A percentile compares a stretch with the other conserved stretches of the same genome.
Evolutionary conservation across 805 yeast species (phyloP).

Genomic region (Lipomyces orientalis): DNA sequence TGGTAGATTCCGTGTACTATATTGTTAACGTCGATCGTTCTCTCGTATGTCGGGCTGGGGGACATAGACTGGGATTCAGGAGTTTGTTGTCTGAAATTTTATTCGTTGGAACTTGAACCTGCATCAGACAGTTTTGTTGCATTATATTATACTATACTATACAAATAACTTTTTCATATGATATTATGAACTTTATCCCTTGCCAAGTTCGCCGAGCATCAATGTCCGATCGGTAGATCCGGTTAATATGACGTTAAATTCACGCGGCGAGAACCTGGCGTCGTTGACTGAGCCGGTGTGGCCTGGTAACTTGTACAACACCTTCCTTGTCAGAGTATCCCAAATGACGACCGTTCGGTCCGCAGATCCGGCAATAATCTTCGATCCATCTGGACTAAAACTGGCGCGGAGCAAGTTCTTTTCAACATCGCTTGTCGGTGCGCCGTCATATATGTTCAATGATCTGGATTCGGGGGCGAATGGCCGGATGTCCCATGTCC

Average conservation of each 20-base stretch:
- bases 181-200: slow-evolving; percentile 1
- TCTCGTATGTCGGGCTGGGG: background rate
- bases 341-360: slow-evolving; percentile 65
- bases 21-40: background rate
- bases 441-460: slow-evolving; percentile 59
- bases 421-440: slow-evolving; percentile 55
- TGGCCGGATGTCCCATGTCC: slow-evolving; percentile 61
- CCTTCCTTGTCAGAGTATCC: slow-evolving; percentile 59
- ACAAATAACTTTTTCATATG: background rate
- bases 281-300: slow-evolving; percentile 68
- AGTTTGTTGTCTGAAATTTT: background rate
- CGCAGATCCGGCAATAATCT: slow-evolving; percentile 63
- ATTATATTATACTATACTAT: background rate
- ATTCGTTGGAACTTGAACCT: background rate
- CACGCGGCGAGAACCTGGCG: slow-evolving; percentile 59
- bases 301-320: slow-evolving; percentile 59
- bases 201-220: slow-evolving; percentile 38
- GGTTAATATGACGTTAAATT: slow-evolving; percentile 43
- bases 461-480: slow-evolving; percentile 44
- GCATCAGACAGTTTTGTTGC: background rate
- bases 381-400: slow-evolving; percentile 50
- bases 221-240: slow-evolving; percentile 38
- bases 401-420: slow-evolving; percentile 57
- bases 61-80: slow-evolving; percentile 1
- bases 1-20: background rate